Base-by-base conservation (phyloP, 2,329 filamentous ascomycete genomes). In the Cladobotryum protrusum region DNA sequence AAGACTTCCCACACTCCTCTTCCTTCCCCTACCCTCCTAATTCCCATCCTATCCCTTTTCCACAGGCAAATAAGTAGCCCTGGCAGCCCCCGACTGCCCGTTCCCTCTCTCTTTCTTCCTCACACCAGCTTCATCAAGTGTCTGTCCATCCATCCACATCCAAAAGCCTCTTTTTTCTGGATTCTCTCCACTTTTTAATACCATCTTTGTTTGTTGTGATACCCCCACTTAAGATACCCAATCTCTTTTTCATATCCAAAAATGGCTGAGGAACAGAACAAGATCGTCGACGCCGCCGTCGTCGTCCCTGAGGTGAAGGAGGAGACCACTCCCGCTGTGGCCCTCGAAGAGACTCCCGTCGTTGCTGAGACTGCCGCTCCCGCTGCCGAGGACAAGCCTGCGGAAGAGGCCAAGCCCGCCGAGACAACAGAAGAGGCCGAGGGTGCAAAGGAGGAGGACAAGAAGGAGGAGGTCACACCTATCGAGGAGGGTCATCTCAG, bases 401-500 rank as follows among this genome's bases (percentile, higher is more conserved):
- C 60, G 51, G 71, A 70, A 54, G 71, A 70, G 56, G 58, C 65
- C 45, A 58, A 66, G 39, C 59, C 65, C 42, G 61, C 63, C 50
- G 61, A 66, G 47, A 62, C 59, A 43, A 55, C 65, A 45, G 70
- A 74, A 59, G 71, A 75, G 59, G 59, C 67, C 14, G 71, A 73
- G 61, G 60, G 67, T 37, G 56, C 67, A 46, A 57, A 75, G 66
- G 72, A 73, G 65, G 62, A 69, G 36, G 65, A 64, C 47, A 59
- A 73, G 64, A 72, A 73, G 61, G 70, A 76, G 55, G 79, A 80
- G 65, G 70, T 74, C 47, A 83, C 84, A 72, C 86, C 87, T 54
- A 78, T 92, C 55, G 85, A 87, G 68, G 90, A 95, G 72, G 92
- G 91, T 55, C 76, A 82, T 60, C 81, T 97, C 48, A 87, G 87